Conservation (phyloP, 129 eudicot species). For the Artemisia tridentata region DNA sequence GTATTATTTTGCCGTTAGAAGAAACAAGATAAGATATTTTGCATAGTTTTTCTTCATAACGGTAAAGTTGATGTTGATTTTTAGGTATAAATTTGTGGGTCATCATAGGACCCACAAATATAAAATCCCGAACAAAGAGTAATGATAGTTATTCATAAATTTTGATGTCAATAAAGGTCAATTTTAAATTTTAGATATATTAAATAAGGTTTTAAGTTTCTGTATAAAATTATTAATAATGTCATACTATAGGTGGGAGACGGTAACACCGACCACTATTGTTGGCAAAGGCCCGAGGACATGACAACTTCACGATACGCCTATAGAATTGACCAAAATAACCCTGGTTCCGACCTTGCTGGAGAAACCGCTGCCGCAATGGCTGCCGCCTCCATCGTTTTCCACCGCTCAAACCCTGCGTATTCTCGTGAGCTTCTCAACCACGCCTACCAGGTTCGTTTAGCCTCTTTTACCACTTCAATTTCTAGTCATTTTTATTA, state of each 20-base stretch:
- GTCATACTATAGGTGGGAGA: slow-evolving; percentile 60
- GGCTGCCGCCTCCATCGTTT: slow-evolving; percentile 73
- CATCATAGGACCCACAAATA: neutral
- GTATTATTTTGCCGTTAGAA: too few relatives aligned
- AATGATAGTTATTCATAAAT: neutral
- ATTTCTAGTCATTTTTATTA: neutral
- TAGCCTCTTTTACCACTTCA: neutral
- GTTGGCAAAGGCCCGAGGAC: slow-evolving; percentile 93
- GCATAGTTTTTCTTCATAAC: neutral
- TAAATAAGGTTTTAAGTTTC: too few relatives aligned
- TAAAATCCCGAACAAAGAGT: neutral
- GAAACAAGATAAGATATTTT: too few relatives aligned
- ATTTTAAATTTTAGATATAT: neutral
- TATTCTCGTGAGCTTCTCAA: slow-evolving; percentile 58
- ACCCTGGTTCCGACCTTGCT: slow-evolving; percentile 81
- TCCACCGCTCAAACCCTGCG: slow-evolving; percentile 52
- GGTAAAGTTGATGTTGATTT: slow-evolving; percentile 1
- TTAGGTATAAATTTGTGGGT: slow-evolving; percentile 5
- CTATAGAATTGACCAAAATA: slow-evolving; percentile 53
- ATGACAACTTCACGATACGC: slow-evolving; percentile 78
- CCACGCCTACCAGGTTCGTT: slow-evolving; percentile 64
- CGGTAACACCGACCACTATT: slow-evolving; percentile 69
- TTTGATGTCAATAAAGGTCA: neutral
- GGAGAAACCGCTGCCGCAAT: slow-evolving; percentile 88
- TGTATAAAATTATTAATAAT: too few relatives aligned